These are phyloP conservation scores for Cytospora chrysosperma DNA, from an alignment of 2,329 filamentous ascomycete genomes.

Conservation along the genomic window DNA sequence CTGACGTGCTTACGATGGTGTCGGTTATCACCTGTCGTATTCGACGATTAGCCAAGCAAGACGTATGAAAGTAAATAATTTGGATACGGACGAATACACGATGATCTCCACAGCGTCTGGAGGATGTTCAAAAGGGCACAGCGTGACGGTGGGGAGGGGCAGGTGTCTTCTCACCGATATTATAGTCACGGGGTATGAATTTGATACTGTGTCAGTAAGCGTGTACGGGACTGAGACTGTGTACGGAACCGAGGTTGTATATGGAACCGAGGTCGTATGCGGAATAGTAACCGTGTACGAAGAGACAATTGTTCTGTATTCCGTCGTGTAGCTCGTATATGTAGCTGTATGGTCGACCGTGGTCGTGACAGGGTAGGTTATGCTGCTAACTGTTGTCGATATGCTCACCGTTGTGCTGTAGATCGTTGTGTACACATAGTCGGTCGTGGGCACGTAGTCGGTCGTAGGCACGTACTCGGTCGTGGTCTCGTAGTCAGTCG, in stretches of 20 bases:
- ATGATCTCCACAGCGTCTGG: neutral
- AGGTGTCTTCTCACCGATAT: neutral
- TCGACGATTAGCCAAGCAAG: neutral
- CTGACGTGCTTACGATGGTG: constrained; percentile 26
- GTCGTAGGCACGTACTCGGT: constrained; percentile 15
- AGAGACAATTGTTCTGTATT: neutral
- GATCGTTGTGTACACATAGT: constrained; percentile 25
- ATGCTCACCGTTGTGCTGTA: neutral
- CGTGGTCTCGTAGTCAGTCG: constrained; percentile 11
- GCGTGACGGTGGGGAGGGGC: neutral
- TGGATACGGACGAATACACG: no score
- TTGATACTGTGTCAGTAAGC: neutral
- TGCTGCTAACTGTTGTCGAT: neutral
- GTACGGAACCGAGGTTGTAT: neutral
- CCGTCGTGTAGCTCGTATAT: constrained; percentile 1
- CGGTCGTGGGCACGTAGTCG: constrained; percentile 5
- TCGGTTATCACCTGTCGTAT: neutral
- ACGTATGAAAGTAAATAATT: no score
- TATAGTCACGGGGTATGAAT: neutral
- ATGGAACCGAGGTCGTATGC: neutral
- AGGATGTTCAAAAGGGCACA: neutral
- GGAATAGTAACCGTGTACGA: neutral
- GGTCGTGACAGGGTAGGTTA: constrained; percentile 20
- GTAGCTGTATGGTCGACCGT: constrained; percentile 25
- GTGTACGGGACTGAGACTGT: neutral